Evolutionary conservation across 305 asterid species (phyloP).

Genomic region (Solanum aculeatissimum): DNA sequence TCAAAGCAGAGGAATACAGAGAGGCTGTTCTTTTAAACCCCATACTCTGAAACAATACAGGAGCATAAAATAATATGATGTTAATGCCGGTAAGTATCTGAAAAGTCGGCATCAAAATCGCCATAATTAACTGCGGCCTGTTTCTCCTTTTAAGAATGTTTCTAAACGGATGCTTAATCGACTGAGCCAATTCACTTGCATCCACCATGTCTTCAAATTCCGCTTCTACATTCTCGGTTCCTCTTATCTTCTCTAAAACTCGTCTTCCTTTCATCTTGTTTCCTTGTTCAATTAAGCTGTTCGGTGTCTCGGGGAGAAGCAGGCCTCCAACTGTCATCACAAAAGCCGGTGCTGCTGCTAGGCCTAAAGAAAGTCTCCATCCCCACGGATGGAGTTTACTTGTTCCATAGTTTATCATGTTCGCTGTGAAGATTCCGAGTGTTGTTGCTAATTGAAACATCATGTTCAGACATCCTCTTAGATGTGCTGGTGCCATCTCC

Average conservation of each 20-base stretch:
- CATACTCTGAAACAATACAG: constrained; percentile 76
- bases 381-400: constrained; percentile 79
- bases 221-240: constrained; percentile 61
- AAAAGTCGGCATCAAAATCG: constrained; percentile 71
- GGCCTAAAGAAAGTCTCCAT: constrained; percentile 90
- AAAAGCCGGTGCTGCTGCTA: constrained; percentile 71
- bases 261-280: constrained; percentile 26
- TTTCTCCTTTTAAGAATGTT: constrained; percentile 56
- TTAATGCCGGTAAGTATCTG: constrained; percentile 96
- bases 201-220: constrained; percentile 76
- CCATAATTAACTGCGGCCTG: constrained; percentile 77
- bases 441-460: constrained; percentile 92
- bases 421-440: constrained; percentile 84
- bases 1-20: constrained; percentile 77
- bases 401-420: constrained; percentile 85
- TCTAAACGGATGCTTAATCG: constrained; percentile 68
- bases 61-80: constrained; percentile 83
- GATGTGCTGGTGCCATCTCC: constrained; percentile 93
- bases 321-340: constrained; percentile 77
- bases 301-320: constrained; percentile 87
- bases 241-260: constrained; percentile 61
- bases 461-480: constrained; percentile 84
- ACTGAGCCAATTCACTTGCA: constrained; percentile 72
- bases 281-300: constrained; percentile 79
- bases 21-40: constrained; percentile 66